These are phyloP conservation scores for Colletotrichum spaethianum DNA, from an alignment of 2,329 filamentous ascomycete species.

Conservation along the genomic window DNA sequence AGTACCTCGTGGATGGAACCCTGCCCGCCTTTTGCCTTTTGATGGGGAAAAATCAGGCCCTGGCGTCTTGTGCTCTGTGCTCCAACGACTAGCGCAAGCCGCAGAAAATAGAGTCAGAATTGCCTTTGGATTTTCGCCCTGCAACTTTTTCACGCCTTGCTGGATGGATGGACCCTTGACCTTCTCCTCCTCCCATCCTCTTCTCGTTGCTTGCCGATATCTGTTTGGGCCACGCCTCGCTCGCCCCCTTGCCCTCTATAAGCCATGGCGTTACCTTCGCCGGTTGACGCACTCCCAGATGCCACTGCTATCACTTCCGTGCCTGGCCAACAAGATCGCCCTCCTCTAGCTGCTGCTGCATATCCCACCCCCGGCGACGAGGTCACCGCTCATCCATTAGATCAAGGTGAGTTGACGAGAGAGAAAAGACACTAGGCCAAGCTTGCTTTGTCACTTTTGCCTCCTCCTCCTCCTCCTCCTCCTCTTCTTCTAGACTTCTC, in stretches of 20 bases:
- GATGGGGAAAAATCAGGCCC: background rate
- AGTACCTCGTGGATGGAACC: conserved; percentile 1
- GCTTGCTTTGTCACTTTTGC: conserved; percentile 23
- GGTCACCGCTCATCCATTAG: conserved; percentile 25
- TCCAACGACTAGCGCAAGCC: conserved; percentile 3
- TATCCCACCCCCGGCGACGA: conserved; percentile 3
- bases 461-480: conserved; percentile 11
- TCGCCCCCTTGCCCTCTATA: background rate
- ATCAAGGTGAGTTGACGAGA: conserved; percentile 33
- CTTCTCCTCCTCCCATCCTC: conserved; percentile 2
- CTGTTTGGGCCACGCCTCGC: background rate
- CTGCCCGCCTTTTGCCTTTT: conserved; percentile 1
- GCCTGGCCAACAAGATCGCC: conserved; percentile 28
- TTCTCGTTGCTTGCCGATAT: background rate
- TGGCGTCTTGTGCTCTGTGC: conserved; percentile 6
- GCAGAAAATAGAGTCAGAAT: conserved; percentile 27
- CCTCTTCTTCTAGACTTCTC: background rate
- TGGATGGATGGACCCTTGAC: conserved; percentile 20
- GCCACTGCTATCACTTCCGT: conserved; percentile 14
- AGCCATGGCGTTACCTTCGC: conserved; percentile 22
- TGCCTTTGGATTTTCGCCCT: conserved; percentile 14
- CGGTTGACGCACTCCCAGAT: conserved; percentile 24
- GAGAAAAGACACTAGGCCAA: conserved; percentile 12
- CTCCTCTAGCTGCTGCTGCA: background rate
- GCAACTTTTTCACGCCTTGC: conserved; percentile 13